Percentiles rank a stretch among this genome's conserved stretches.
phyloP scores from a whole-genome alignment of 2,329 filamentous ascomycete species.

The Arthrobotrys sinensis region DNA sequence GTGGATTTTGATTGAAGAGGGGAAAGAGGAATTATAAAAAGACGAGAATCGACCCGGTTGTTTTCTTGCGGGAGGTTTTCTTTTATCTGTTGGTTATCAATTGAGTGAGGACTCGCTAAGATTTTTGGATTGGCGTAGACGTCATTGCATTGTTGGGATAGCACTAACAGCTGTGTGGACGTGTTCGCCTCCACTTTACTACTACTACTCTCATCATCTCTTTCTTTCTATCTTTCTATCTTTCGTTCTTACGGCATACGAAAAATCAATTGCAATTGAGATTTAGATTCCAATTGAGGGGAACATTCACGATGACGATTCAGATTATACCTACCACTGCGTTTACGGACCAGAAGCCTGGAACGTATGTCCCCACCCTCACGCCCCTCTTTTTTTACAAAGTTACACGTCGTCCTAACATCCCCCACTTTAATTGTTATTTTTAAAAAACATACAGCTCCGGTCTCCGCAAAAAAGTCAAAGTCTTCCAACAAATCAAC shows the following conservation, averaged over 20 bases:
- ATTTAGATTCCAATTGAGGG: no score
- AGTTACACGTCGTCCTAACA: not conserved
- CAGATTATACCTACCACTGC: conserved; percentile 57
- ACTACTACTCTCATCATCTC: not conserved
- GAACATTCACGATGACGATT: conserved; percentile 14
- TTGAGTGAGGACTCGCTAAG: no score
- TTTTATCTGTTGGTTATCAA: no score
- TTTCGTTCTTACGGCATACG: not conserved
- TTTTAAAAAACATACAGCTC: conserved; percentile 76
- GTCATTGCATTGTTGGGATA: conserved; percentile 42
- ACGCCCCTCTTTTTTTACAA: not conserved
- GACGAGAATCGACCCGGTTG: no score
- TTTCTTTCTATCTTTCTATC: not conserved
- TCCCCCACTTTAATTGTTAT: no score
- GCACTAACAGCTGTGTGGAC: no score
- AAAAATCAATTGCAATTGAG: no score
- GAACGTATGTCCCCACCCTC: conserved; percentile 81
- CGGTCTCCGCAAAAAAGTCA: conserved; percentile 98
- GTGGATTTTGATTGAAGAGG: not conserved
- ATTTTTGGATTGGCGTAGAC: conserved; percentile 19
- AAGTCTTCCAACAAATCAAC: conserved; percentile 93
- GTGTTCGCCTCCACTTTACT: not conserved
- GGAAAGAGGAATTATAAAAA: no score
- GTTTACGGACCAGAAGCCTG: conserved; percentile 88
- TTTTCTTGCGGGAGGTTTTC: no score